A percentile compares a stretch with the other conserved stretches of the same genome.
phyloP scores from a whole-genome alignment of 1,139 yeast species.

The Blastobotrys buckinghamii region DNA sequence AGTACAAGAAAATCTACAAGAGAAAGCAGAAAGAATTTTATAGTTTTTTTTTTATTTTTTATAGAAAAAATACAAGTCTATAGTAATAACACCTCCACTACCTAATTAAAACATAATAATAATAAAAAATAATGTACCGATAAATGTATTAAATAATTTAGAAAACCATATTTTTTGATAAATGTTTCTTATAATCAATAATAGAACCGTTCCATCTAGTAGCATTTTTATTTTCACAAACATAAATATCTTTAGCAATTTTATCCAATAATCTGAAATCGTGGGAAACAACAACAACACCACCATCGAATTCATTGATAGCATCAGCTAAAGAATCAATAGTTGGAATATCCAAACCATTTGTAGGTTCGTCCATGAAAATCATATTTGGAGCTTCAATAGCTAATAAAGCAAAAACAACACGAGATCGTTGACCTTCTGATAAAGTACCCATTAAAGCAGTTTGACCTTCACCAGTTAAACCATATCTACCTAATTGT shows the following conservation, averaged over 20 bases:
- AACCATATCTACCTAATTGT: conserved; percentile 96
- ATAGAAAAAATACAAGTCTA: no score
- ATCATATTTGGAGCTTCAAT: conserved; percentile 92
- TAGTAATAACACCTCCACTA: no score
- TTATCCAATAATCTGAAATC: conserved; percentile 97
- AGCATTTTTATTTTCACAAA: conserved; percentile 90
- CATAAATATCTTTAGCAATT: conserved; percentile 95
- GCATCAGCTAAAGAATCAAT: conserved; percentile 98
- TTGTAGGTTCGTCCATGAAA: conserved; percentile 97
- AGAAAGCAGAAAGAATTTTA: no score
- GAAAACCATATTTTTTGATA: conserved; percentile 68
- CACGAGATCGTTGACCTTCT: conserved; percentile 99
- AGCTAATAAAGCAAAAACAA: conserved; percentile 93
- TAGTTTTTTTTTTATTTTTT: no score
- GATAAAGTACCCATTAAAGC: conserved; percentile 97
- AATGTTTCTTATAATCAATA: conserved; percentile 84
- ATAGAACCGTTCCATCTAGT: conserved; percentile 95
- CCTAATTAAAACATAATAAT: neutral
- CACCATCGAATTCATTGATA: conserved; percentile 89
- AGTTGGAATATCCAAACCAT: conserved; percentile 97
- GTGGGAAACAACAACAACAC: conserved; percentile 97
- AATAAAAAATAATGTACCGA: neutral
- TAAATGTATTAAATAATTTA: conserved; percentile 17
- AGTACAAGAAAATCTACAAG: no score
- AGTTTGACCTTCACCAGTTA: conserved; percentile 98